Evolutionary conservation across 2,329 filamentous ascomycete genomes (phyloP), one percentile per base, ranked within the genome.

Genomic region (Pestalotiopsis sp.): DNA sequence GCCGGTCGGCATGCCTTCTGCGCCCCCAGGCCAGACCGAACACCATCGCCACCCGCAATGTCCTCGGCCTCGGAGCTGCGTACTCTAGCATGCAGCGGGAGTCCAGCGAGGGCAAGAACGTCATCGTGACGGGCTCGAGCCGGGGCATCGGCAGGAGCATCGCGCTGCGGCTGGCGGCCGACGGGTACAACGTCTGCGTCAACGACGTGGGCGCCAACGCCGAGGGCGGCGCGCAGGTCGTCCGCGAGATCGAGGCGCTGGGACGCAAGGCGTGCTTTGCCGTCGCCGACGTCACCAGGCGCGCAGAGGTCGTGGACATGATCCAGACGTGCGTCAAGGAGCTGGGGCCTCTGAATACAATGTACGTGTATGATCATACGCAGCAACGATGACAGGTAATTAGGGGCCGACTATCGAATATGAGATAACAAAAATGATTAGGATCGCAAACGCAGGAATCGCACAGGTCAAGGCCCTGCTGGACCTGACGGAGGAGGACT

Each of bases 171-270:
- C 83, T 92, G 17, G 90, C 90, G 5, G 79, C 83, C 25, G 90
- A 92, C 70, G 90, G 90, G 66, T 92, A 92, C 79, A 83, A 89
- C 72, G 82, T 93, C 64, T 90, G 88, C 74, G 81, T 92, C 71
- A 92, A 91, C 75, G 90, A 92, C 72, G 80, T 92, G 17, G 71
- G 81, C 36, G 81, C 84, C 14, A 88, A 90, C 71, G 78, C 84
- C 65, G 72, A 82, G 4, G 84, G 80, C 1, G 86, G 87, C 69
- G 84, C 90, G 65, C 82, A 85, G 25, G 82, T 85, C 0, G 86
- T 84, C 11, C 78, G 83, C 23, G 83, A 90, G 71, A 88, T 91
- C 66, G 77, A 84, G 67, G 70, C 75, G 3, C 78, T 86, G 11
- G 88, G 86, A 1, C 80, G 86, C 27, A 85, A 85, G 61, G 83